Base-by-base conservation (phyloP, 352 stramenopile species). In the Phytopythium kandeliae region DNA sequence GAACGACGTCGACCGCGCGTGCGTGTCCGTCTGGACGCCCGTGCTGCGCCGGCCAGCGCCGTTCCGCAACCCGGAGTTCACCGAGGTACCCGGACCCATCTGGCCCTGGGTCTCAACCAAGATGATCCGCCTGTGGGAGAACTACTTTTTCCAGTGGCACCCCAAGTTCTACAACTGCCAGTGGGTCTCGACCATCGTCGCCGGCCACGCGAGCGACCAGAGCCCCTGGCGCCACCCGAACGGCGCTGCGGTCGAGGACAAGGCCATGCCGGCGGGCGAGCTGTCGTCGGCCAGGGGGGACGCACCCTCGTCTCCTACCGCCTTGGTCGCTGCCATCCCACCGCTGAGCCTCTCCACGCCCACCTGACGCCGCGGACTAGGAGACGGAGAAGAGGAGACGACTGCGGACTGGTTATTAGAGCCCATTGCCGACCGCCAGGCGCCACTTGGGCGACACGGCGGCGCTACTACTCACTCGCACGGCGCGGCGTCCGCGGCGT, bases 131-230 rank as follows among this genome's bases (percentile, higher is more conserved):
- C 42, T 94, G 9, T 94, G 84, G 84, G 79, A 90, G 8, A 66
- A 71, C 33, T 94, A 92, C 47, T 94, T 91, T 47, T 86, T 94
- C 51, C 84, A 94, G 51, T 90, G 78, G 77, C 81, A 92, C 48
- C 78, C 81, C 9, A 89, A 89, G 61, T 92, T 81, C 60, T 74
- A 84, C 58, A 85, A 86, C 31, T 89, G 78, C 49, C 71, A 80
- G 26, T 91, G 80, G 78, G 72, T 78, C 1, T 77, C 73, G 10
- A 48, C 42, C 12, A 25, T 48, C 25, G 15, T 48, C 24, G 40
- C 21, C n/a, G 11, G 21, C 10, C 40, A 46, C 35, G 4, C 16
- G 6, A 15, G 35, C 15, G 35, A 40, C 35, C n/a, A n/a, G n/a
- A n/a, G n/a, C n/a, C 6, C 35, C 17, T 2, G 35, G 16, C 26